Evolutionary conservation across 345 rosid genomes (phyloP), one percentile per base, ranked within the genome.

Genomic region (Sapria himalayana): DNA sequence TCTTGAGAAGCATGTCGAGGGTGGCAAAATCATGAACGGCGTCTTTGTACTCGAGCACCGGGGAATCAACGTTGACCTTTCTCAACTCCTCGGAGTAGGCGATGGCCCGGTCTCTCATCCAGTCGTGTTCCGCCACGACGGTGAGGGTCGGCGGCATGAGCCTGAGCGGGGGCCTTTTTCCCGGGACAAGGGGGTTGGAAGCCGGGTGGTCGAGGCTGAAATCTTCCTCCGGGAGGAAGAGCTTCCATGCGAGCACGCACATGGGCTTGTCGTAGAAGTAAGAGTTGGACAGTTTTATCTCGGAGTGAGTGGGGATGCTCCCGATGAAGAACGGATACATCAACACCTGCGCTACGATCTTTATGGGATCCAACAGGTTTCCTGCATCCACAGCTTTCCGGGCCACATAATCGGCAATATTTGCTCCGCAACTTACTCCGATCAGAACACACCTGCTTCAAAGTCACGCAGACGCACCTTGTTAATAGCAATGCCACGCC

Each of bases 31-130:
- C 92, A 24, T 86, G 97, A 44, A 81, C 92, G 5, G 92, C 89
- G 45, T 81, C 94, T 58, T 86, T 86, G 21, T 86, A 86, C 55
- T 86, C 94, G 11, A 81, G 69, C 25, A 86, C 80, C 4, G 94
- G 94, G 21, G 94, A 77, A 50, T 81, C 85, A 0, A 81, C 94
- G 27, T 81, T 78, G 24, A 78, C 89, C 56, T 81, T 86, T 15
- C 94, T 59, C 13, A 86, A 64, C 50, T 71, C 92, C 59, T 86
- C 92, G 0, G 92, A 76, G 69, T 81, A 86, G 33, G 89, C 81
- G n/a, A 86, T 76, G 55, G 85, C 97, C 34, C 85, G 69, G 39
- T 86, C 97, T 56, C 81, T 76, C 97, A 81, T 86, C 89, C 92
- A 86, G 61, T 81, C 97, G 17, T 73, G 92, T 56, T 85, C 94